phyloP scores from a whole-genome alignment of 2,329 filamentous ascomycete genomes.

The Blastomyces parvus region DNA sequence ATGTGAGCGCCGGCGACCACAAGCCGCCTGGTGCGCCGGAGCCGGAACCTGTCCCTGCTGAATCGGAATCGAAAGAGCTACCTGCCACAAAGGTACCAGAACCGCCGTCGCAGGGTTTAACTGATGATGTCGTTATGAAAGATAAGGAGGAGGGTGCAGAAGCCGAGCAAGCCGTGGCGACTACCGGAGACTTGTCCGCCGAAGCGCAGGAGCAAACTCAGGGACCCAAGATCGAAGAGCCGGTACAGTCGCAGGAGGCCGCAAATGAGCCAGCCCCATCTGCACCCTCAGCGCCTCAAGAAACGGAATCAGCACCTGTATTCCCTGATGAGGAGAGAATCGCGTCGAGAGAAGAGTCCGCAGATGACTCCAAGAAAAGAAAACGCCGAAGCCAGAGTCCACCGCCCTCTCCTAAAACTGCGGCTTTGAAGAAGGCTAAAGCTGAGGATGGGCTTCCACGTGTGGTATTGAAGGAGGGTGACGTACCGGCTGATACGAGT shows the following conservation, averaged over 20 bases:
- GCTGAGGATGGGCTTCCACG: slow-evolving; percentile 27
- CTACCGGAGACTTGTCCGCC: neutral
- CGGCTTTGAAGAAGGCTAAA: slow-evolving; percentile 48
- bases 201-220: slow-evolving; percentile 5
- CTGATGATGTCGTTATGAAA: neutral
- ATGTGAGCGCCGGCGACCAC: slow-evolving; percentile 3
- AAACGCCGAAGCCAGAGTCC: slow-evolving; percentile 59
- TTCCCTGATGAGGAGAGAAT: slow-evolving; percentile 22
- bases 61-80: neutral
- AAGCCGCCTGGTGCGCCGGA: slow-evolving; percentile 5
- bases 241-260: slow-evolving; percentile 10
- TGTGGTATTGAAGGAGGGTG: slow-evolving; percentile 26
- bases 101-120: neutral
- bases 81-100: neutral
- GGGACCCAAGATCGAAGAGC: neutral
- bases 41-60: neutral
- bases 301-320: slow-evolving; percentile 14
- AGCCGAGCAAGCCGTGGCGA: neutral
- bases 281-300: slow-evolving; percentile 18
- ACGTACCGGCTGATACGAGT: slow-evolving; percentile 11
- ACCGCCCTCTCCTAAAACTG: slow-evolving; percentile 45
- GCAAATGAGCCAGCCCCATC: neutral
- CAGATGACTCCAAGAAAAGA: slow-evolving; percentile 53
- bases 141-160: neutral
- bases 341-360: slow-evolving; percentile 24